phyloP scores from a whole-genome alignment of 2,329 filamentous ascomycete species.

The Aspergillus niger region DNA sequence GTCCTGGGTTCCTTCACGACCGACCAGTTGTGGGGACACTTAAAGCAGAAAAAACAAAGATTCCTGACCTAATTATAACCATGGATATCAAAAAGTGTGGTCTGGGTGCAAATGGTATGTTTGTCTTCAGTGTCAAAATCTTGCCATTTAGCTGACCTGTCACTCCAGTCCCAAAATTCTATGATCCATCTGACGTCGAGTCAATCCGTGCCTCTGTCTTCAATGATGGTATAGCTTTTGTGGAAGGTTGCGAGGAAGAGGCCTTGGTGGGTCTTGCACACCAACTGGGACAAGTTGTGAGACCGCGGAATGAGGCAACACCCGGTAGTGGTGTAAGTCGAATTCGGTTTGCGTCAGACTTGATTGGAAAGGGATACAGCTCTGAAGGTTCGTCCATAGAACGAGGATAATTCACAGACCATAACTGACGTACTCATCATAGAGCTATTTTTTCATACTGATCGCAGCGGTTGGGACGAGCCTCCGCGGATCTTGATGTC shows the following conservation, averaged over 20 bases:
- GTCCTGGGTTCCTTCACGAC: too few species aligned
- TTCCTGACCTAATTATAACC: background rate
- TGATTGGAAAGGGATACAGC: conserved; percentile 16
- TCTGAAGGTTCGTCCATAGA: conserved; percentile 7
- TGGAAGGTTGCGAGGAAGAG: conserved; percentile 12
- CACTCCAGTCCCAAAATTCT: conserved; percentile 9
- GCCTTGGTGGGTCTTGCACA: conserved; percentile 4
- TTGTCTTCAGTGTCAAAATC: background rate
- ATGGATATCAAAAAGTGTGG: conserved; percentile 9
- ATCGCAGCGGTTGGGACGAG: conserved; percentile 18
- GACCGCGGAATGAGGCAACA: conserved; percentile 13
- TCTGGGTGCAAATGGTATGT: conserved; percentile 9
- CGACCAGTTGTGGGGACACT: too few species aligned
- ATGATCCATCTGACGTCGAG: conserved; percentile 6
- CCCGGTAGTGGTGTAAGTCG: conserved; percentile 17
- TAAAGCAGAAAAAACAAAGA: background rate
- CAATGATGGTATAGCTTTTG: conserved; percentile 14
- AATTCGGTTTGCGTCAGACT: conserved; percentile 12
- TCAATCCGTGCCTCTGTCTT: conserved; percentile 11
- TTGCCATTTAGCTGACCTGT: background rate
- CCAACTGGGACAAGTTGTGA: conserved; percentile 12
- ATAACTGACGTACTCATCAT: background rate
- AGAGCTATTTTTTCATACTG: conserved; percentile 19
- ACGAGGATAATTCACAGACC: background rate
- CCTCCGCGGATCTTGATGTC: conserved; percentile 17